A percentile compares a stretch with the other conserved stretches of the same genome.
Evolutionary conservation across 768 basidiomycete genomes (phyloP).

Genomic region (Brasilioporus rufonigricans): DNA sequence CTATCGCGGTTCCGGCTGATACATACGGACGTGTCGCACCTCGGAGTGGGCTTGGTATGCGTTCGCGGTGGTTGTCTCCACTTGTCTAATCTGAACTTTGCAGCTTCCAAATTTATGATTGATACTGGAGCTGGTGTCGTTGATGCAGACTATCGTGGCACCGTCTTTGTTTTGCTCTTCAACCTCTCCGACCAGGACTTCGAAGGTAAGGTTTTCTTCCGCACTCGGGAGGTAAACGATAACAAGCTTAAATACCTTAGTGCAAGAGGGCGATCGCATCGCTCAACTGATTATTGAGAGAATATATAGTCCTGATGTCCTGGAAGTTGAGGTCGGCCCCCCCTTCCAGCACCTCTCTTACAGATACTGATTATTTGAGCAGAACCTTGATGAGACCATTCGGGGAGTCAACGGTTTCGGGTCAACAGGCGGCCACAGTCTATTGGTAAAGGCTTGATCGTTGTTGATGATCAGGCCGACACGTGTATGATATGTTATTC

Average conservation of each 20-base stretch:
- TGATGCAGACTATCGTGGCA: conserved; percentile 94
- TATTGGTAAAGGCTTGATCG: conserved; percentile 32
- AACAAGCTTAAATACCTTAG: conserved; percentile 37
- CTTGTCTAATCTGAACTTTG: not conserved
- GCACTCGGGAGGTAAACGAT: not conserved
- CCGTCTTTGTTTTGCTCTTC: conserved; percentile 88
- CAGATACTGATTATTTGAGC: conserved; percentile 8
- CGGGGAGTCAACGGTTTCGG: conserved; percentile 90
- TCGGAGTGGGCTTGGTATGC: conserved; percentile 88
- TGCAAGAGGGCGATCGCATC: conserved; percentile 91
- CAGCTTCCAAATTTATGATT: conserved; percentile 97
- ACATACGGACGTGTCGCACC: conserved; percentile 98
- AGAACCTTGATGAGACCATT: conserved; percentile 84
- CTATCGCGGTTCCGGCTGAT: conserved; percentile 89
- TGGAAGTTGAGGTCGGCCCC: conserved; percentile 72
- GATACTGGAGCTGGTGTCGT: conserved; percentile 97
- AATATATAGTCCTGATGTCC: conserved; percentile 80
- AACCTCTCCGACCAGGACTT: conserved; percentile 91
- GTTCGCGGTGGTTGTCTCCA: not conserved
- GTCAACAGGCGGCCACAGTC: conserved; percentile 84
- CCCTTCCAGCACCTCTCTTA: not conserved
- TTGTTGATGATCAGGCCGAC: not conserved
- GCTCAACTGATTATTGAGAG: conserved; percentile 93
- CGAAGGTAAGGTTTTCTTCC: conserved; percentile 48
- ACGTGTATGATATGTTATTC: conserved; percentile 5